Evolutionary conservation across 768 basidiomycete species (phyloP), one percentile per base, ranked within the genome.

Genomic region (Termitomyces sp.): DNA sequence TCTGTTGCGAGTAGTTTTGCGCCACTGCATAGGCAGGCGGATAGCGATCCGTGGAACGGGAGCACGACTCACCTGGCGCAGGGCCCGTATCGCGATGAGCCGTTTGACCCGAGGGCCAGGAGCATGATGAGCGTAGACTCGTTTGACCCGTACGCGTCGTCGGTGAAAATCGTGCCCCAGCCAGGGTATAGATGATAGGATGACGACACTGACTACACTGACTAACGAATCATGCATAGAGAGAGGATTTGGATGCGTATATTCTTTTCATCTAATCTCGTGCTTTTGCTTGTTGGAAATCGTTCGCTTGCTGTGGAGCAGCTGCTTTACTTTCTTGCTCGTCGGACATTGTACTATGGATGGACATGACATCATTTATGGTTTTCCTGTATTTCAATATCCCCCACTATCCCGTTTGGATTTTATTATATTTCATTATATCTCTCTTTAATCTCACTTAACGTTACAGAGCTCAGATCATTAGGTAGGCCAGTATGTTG

Each of bases 1-100:
- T 84, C 84, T 53, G 82, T 86, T 71, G 84, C 83, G 62, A 85
- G 85, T 60, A 81, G 86, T 24, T 89, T 89, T 62, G 74, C 85
- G 33, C 88, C 88, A n/a, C 68, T 90, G 65, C 81, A 82, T 59
- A 84, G 84, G 64, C 80, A 79, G 37, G 83, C 82, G 60, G 65
- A 76, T 50, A 83, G 81, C 62, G 77, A 75, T 65, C 74, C 79
- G 50, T 86, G 85, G 84, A 83, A 83, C 62, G 74, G 77, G 48
- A 87, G 85, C 66, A 77, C 68, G 33, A 67, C 71, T 36, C 80
- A 77, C 64, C 65, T 86, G 58, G 70, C 72, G 24, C 57, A 58
- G n/a, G 65, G 72, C 57, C 74, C 75, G 30, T 75, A 75, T 58
- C 64, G 63, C 22, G 75, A 76, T 40, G 63, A 69, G 39, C 49